phyloP scores from a whole-genome alignment of 2,329 filamentous ascomycete species.

The Daldinia sp. region DNA sequence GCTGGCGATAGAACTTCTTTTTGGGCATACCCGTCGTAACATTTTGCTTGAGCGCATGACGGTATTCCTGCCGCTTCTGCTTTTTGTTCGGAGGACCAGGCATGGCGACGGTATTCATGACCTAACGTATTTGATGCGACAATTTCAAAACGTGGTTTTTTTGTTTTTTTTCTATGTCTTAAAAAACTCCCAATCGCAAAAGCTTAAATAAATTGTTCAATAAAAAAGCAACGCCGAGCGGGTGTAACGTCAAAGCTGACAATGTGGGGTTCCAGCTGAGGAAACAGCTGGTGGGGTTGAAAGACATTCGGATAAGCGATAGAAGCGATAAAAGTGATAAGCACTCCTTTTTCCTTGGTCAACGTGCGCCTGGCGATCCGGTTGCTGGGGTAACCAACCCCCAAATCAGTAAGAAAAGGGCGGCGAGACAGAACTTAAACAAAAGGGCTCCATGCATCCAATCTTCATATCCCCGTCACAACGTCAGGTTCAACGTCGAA shows the following conservation, averaged over 20 bases:
- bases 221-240: conserved; percentile 1
- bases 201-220: neutral
- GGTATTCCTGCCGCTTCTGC: conserved; percentile 75
- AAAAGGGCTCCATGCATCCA: conserved; percentile 32
- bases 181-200: conserved; percentile 7
- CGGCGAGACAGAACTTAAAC: conserved; percentile 33
- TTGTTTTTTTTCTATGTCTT: neutral
- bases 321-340: conserved; percentile 4
- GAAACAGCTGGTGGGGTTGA: conserved; percentile 9
- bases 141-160: neutral
- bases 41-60: conserved; percentile 65
- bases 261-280: conserved; percentile 27
- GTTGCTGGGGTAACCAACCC: conserved; percentile 34
- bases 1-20: conserved; percentile 96
- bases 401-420: conserved; percentile 28
- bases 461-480: conserved; percentile 7
- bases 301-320: neutral
- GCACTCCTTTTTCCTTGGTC: conserved; percentile 10
- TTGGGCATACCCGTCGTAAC: conserved; percentile 76
- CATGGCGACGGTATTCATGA: conserved; percentile 51
- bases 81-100: conserved; percentile 65
- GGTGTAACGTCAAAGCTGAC: conserved; percentile 22
- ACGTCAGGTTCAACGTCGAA: conserved; percentile 28
- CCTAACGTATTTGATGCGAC: neutral
- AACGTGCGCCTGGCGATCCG: conserved; percentile 4